These are phyloP conservation scores for Papiliotrema terrestris DNA, from an alignment of 1,284 basidiomycete species.

Conservation along the genomic window DNA sequence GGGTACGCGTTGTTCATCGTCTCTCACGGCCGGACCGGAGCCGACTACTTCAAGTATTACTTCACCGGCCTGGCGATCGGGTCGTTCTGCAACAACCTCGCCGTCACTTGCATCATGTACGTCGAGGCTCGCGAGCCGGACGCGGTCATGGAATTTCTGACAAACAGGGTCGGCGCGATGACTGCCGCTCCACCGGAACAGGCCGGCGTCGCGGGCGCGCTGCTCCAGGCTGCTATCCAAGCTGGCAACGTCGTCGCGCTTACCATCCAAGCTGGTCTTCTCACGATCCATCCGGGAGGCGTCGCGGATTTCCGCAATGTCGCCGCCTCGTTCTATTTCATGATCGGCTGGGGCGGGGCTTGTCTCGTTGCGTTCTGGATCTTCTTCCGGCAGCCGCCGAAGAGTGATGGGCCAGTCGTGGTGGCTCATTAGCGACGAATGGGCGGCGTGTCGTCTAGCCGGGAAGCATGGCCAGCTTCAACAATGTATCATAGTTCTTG, in stretches of 20 bases:
- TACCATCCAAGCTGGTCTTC: slow-evolving; percentile 35
- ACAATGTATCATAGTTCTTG: too few relatives aligned
- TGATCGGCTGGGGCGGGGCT: slow-evolving; percentile 33
- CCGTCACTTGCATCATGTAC: slow-evolving; percentile 16
- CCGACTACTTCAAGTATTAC: slow-evolving; percentile 18
- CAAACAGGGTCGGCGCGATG: slow-evolving; percentile 31
- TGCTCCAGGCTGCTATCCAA: slow-evolving; percentile 36
- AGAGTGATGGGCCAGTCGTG: not conserved
- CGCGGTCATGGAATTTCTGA: slow-evolving; percentile 2
- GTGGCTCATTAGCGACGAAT: not conserved
- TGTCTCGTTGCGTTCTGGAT: slow-evolving; percentile 28
- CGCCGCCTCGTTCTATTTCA: slow-evolving; percentile 31
- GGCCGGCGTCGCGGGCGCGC: slow-evolving; percentile 36
- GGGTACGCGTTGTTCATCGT: slow-evolving; percentile 26
- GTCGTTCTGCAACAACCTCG: slow-evolving; percentile 10
- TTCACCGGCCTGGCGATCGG: slow-evolving; percentile 21
- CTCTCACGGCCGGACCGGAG: slow-evolving; percentile 10
- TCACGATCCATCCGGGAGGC: slow-evolving; percentile 30
- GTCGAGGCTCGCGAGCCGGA: not conserved
- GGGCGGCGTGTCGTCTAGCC: too few relatives aligned
- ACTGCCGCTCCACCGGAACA: slow-evolving; percentile 27
- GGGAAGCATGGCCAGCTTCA: too few relatives aligned
- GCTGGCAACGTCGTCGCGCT: slow-evolving; percentile 32
- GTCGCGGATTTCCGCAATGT: slow-evolving; percentile 29
- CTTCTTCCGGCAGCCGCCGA: slow-evolving; percentile 20